Conservation (phyloP, 2,329 filamentous ascomycete genomes). For the Madurella mycetomatis region DNA sequence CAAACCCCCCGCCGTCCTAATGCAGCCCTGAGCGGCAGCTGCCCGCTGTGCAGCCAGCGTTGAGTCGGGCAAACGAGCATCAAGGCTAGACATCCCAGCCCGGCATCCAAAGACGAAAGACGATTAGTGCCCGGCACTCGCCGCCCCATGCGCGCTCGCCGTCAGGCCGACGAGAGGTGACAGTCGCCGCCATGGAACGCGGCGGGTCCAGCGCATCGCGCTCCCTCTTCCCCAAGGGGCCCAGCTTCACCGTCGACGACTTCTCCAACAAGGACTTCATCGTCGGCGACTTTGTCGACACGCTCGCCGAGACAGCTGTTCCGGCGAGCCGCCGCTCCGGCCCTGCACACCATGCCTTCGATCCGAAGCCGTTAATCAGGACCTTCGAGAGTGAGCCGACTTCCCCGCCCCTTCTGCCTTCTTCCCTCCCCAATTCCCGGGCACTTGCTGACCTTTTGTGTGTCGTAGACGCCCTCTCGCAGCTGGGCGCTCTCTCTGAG, state of each 20-base stretch:
- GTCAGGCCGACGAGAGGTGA: constrained; percentile 18
- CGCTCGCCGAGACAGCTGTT: constrained; percentile 78
- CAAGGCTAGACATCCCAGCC: background rate
- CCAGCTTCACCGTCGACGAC: constrained; percentile 82
- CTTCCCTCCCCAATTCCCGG: background rate
- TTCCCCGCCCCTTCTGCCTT: background rate
- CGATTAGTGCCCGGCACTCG: background rate
- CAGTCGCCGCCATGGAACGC: constrained; percentile 37
- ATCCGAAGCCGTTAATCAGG: constrained; percentile 93
- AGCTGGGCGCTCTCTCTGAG: constrained; percentile 67
- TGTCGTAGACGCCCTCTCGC: constrained; percentile 55
- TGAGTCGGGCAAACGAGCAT: background rate
- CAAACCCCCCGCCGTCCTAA: background rate
- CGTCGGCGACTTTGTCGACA: constrained; percentile 95
- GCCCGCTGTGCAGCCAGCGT: background rate
- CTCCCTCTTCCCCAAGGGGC: constrained; percentile 71
- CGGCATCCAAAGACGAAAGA: too few relatives aligned
- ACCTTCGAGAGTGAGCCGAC: constrained; percentile 70
- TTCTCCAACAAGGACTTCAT: constrained; percentile 92
- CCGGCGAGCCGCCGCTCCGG: constrained; percentile 76
- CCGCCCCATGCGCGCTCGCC: constrained; percentile 14
- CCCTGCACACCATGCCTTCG: constrained; percentile 63
- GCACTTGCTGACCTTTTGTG: constrained; percentile 25
- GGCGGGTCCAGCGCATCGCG: constrained; percentile 46
- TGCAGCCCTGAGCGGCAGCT: background rate